Conservation (phyloP, 2,329 filamentous ascomycete genomes). For the Westerdykella aurantiaca region DNA sequence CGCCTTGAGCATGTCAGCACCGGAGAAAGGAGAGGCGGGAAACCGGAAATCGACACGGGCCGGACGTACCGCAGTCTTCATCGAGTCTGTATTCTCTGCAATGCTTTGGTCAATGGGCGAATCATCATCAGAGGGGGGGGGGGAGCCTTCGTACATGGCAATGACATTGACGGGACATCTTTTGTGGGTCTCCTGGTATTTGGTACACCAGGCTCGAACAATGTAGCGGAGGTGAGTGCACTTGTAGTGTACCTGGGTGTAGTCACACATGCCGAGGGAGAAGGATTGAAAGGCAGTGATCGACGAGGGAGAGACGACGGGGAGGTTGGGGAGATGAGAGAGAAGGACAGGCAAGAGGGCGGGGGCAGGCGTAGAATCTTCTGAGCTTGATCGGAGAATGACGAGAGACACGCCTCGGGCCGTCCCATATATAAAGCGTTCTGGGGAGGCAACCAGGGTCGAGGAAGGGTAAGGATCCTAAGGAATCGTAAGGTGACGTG, state of each 20-base stretch:
- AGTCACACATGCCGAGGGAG: slow-evolving; percentile 49
- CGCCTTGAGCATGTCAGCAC: slow-evolving; percentile 21
- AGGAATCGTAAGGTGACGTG: slow-evolving; percentile 8
- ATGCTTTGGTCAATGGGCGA: too few species aligned
- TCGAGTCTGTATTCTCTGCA: slow-evolving; percentile 44
- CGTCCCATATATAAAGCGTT: slow-evolving; percentile 3
- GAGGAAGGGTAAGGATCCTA: not conserved
- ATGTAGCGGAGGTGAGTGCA: slow-evolving; percentile 53
- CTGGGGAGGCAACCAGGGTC: too few species aligned
- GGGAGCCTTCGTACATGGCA: slow-evolving; percentile 37
- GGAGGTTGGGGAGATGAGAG: slow-evolving; percentile 2
- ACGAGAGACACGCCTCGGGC: slow-evolving; percentile 9
- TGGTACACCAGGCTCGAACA: slow-evolving; percentile 52
- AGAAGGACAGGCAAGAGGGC: not conserved
- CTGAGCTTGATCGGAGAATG: slow-evolving; percentile 8
- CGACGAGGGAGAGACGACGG: not conserved
- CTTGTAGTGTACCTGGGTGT: slow-evolving; percentile 53
- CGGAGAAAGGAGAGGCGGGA: not conserved
- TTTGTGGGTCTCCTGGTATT: slow-evolving; percentile 50
- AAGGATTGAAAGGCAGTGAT: slow-evolving; percentile 22
- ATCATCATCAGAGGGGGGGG: too few species aligned
- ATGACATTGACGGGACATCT: slow-evolving; percentile 53
- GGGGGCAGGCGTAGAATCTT: not conserved
- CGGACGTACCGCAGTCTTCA: slow-evolving; percentile 43
- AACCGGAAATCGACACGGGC: not conserved